A percentile compares a stretch with the other conserved stretches of the same genome.
Conservation (phyloP, 2,329 filamentous ascomycete species). For the Beauveria rudraprayagi region DNA sequence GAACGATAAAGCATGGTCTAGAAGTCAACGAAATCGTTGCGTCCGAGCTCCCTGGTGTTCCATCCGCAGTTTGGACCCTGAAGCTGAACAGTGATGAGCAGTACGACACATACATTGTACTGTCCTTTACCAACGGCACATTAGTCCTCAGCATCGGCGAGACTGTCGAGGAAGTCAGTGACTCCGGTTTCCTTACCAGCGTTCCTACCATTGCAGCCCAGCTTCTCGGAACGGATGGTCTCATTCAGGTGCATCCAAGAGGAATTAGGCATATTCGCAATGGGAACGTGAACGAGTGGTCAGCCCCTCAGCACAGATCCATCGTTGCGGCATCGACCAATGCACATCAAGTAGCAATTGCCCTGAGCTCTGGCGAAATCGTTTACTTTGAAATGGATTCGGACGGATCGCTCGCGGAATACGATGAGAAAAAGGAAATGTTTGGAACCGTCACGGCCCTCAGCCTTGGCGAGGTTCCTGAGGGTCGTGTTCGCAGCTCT, state of each 20-base stretch:
- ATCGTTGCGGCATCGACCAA: conserved; percentile 95
- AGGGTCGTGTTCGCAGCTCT: conserved; percentile 79
- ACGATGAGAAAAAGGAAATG: conserved; percentile 92
- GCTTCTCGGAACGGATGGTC: conserved; percentile 83
- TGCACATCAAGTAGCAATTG: conserved; percentile 84
- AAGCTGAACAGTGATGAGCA: conserved; percentile 75
- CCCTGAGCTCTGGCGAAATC: conserved; percentile 90
- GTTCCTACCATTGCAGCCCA: conserved; percentile 89
- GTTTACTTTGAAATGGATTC: conserved; percentile 97
- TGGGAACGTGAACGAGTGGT: conserved; percentile 84
- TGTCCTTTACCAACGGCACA: conserved; percentile 85
- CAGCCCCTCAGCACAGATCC: conserved; percentile 83
- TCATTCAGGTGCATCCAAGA: conserved; percentile 93
- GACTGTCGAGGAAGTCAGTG: conserved; percentile 89
- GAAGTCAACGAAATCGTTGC: conserved; percentile 95
- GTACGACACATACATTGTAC: conserved; percentile 90
- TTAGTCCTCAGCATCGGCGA: conserved; percentile 92
- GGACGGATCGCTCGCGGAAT: conserved; percentile 84
- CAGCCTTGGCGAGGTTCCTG: conserved; percentile 87
- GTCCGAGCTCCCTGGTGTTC: conserved; percentile 80
- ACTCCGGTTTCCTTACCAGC: conserved; percentile 83
- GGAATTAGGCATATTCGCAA: conserved; percentile 83
- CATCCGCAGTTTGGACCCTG: conserved; percentile 89
- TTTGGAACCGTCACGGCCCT: conserved; percentile 89
- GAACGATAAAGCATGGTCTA: conserved; percentile 84